A percentile compares a stretch with the other conserved stretches of the same genome.
Evolutionary conservation across 2,329 filamentous ascomycete genomes (phyloP).

Genomic region (Fusarium burgessii): DNA sequence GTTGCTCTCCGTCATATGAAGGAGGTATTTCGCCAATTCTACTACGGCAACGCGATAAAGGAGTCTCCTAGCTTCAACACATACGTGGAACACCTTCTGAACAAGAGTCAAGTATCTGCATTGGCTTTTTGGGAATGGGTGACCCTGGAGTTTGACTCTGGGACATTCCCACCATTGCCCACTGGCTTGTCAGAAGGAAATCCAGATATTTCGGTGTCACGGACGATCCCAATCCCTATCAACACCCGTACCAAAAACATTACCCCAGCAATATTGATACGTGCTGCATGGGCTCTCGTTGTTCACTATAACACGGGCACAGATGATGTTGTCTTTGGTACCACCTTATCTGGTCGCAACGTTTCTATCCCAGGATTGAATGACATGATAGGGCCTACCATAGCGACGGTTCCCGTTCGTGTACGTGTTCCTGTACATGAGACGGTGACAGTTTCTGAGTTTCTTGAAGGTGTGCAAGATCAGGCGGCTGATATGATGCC

Average conservation of each 20-base stretch:
- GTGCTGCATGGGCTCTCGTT: conserved; percentile 2
- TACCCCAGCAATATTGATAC: conserved; percentile 5
- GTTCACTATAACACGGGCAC: conserved; percentile 55
- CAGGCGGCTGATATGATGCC: conserved; percentile 24
- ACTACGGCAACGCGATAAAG: neutral
- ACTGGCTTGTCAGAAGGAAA: conserved; percentile 6
- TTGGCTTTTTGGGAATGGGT: conserved; percentile 21
- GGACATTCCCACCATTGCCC: conserved; percentile 4
- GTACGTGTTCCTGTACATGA: neutral
- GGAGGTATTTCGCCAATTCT: conserved; percentile 1
- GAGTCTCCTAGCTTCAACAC: neutral
- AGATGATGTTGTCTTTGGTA: conserved; percentile 57
- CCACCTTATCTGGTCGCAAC: conserved; percentile 56
- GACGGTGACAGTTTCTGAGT: conserved; percentile 3
- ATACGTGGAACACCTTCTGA: neutral
- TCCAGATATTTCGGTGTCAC: neutral
- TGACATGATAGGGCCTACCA: conserved; percentile 2
- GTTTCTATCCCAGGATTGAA: conserved; percentile 19
- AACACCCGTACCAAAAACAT: neutral
- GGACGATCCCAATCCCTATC: no score
- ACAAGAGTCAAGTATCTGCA: conserved; percentile 4
- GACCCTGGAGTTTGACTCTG: conserved; percentile 8
- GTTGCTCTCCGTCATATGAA: conserved; percentile 10
- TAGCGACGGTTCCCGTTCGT: neutral
- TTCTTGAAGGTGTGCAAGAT: conserved; percentile 13